Percentiles rank a stretch among this genome's conserved stretches.
phyloP scores from a whole-genome alignment of 169 alveolate species.

The Pseudocohnilembus persalinus region DNA sequence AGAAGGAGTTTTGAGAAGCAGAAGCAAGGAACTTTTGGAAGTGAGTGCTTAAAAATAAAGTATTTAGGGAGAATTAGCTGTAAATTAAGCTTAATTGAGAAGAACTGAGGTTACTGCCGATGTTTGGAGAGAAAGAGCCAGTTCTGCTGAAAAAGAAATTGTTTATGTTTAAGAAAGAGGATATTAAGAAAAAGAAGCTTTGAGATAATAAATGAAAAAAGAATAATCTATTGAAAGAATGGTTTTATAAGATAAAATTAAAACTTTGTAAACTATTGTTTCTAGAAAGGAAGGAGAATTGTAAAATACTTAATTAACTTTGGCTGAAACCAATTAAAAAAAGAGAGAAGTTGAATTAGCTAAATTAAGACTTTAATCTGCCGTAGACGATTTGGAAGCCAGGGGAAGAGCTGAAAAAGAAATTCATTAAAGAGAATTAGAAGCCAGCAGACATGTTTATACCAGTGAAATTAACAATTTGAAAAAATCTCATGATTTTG shows the following conservation, averaged over 20 bases:
- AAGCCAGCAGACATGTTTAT: background rate
- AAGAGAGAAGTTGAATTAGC: background rate
- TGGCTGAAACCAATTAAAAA: background rate
- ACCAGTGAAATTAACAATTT: background rate
- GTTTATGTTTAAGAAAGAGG: background rate
- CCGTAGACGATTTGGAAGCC: background rate
- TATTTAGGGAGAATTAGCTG: background rate
- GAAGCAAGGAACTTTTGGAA: background rate
- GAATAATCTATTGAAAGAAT: background rate
- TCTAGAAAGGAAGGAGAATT: background rate
- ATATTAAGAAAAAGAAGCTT: background rate
- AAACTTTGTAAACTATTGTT: background rate
- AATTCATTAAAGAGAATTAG: too few relatives aligned
- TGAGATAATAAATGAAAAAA: background rate
- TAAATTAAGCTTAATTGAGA: background rate
- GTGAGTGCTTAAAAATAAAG: background rate
- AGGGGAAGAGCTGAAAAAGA: background rate
- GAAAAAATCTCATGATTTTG: background rate
- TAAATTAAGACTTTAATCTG: background rate
- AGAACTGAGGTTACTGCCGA: background rate
- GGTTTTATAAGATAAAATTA: background rate
- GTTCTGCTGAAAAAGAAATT: conserved; percentile 1
- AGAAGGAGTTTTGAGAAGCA: background rate
- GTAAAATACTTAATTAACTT: background rate
- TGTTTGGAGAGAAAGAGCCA: background rate